Evolutionary conservation across 1,284 basidiomycete species (phyloP).

Genomic region (Ceratobasidium sp.): DNA sequence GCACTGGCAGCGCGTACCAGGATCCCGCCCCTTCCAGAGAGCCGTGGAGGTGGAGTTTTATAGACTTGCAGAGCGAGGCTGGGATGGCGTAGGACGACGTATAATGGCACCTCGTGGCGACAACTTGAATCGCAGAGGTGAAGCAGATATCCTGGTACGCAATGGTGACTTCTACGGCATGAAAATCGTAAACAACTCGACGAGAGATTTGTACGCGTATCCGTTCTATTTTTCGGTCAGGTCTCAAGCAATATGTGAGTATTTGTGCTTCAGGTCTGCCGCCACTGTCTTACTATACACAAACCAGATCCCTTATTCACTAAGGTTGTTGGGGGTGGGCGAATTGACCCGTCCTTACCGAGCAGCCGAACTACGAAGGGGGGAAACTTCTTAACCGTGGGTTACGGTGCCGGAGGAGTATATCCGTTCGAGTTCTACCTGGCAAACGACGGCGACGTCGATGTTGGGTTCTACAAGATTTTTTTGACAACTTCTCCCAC

Average conservation of each 20-base stretch:
- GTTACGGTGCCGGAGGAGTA: background rate
- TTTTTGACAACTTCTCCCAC: background rate
- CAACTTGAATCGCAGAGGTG: background rate
- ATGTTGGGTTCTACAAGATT: background rate
- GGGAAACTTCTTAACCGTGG: background rate
- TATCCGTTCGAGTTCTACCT: background rate
- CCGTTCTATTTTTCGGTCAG: too few species aligned
- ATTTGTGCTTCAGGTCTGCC: too few species aligned
- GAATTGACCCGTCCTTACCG: background rate
- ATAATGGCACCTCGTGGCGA: background rate
- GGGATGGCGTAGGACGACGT: background rate
- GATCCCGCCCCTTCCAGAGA: background rate
- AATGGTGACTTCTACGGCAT: background rate
- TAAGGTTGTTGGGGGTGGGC: background rate
- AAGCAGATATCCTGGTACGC: background rate
- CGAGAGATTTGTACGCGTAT: background rate
- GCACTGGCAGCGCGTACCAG: background rate
- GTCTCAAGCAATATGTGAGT: too few species aligned
- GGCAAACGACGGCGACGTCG: background rate
- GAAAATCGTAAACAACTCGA: background rate
- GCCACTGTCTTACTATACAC: too few species aligned
- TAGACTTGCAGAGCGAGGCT: background rate
- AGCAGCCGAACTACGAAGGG: background rate
- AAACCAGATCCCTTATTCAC: background rate
- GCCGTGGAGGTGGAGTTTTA: background rate